Percentiles rank a stretch among this genome's conserved stretches.
Evolutionary conservation across 2,329 filamentous ascomycete species (phyloP).

Genomic region (Elsinoe arachidis): DNA sequence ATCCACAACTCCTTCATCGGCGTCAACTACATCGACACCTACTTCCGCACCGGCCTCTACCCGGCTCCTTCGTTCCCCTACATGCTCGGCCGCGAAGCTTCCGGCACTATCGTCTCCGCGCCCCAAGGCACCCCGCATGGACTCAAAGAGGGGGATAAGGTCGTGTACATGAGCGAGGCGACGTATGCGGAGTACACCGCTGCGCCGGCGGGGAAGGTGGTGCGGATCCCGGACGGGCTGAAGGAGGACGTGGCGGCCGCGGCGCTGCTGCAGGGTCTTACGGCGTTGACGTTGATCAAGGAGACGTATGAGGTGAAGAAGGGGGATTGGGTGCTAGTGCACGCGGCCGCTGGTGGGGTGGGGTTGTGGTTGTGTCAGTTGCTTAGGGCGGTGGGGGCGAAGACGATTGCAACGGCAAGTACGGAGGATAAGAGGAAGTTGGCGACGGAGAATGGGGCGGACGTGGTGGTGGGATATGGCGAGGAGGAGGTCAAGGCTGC

Average conservation of each 20-base stretch:
- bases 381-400: conserved; percentile 61
- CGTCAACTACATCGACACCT: conserved; percentile 85
- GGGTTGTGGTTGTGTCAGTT: conserved; percentile 69
- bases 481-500: conserved; percentile 49
- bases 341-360: conserved; percentile 78
- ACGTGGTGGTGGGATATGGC: conserved; percentile 62
- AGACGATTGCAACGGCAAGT: conserved; percentile 70
- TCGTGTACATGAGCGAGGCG: conserved; percentile 55
- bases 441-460: conserved; percentile 62
- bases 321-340: conserved; percentile 70
- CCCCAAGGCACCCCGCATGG: conserved; percentile 43
- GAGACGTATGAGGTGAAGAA: conserved; percentile 63
- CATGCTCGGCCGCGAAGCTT: conserved; percentile 70
- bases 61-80: conserved; percentile 58
- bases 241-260: conserved; percentile 57
- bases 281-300: conserved; percentile 67
- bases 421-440: conserved; percentile 63
- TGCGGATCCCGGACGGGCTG: conserved; percentile 57
- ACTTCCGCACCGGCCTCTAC: conserved; percentile 83
- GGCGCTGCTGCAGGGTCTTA: conserved; percentile 70
- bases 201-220: conserved; percentile 44
- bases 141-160: conserved; percentile 59
- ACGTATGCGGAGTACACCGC: conserved; percentile 55
- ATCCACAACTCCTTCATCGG: conserved; percentile 74
- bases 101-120: conserved; percentile 58